phyloP scores from a whole-genome alignment of 2,329 filamentous ascomycete species.

The Colletotrichum agaves region DNA sequence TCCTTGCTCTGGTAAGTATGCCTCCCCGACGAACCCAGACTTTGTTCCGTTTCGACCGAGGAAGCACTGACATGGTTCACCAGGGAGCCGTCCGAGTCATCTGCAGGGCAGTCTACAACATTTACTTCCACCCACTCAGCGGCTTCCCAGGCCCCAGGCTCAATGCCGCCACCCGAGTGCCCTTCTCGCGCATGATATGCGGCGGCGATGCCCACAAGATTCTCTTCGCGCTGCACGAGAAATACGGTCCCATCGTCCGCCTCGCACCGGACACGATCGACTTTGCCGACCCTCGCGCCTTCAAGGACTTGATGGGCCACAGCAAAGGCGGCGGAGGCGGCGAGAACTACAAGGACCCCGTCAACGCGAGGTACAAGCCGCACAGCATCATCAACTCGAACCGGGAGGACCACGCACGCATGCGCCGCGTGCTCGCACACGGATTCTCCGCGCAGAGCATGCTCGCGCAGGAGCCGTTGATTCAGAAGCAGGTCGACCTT shows the following conservation, averaged over 20 bases:
- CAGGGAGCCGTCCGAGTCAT: conserved; percentile 21
- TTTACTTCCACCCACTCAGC: conserved; percentile 48
- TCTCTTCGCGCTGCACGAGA: conserved; percentile 33
- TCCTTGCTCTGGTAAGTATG: conserved; percentile 11
- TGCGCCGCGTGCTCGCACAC: conserved; percentile 42
- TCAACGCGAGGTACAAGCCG: conserved; percentile 18
- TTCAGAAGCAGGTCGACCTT: conserved; percentile 44
- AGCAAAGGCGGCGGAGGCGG: conserved; percentile 18
- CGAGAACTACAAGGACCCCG: conserved; percentile 26
- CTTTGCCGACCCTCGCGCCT: conserved; percentile 49
- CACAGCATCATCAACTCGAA: conserved; percentile 30
- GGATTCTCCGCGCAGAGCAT: conserved; percentile 46
- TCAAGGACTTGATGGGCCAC: conserved; percentile 54
- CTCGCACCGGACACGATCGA: conserved; percentile 52
- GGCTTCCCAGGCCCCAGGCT: conserved; percentile 45
- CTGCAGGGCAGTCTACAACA: conserved; percentile 42
- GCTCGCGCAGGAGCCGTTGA: conserved; percentile 45
- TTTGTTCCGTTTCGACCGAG: neutral
- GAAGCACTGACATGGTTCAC: neutral
- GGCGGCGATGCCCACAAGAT: conserved; percentile 16
- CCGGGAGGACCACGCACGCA: conserved; percentile 39
- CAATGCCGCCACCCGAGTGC: conserved; percentile 21
- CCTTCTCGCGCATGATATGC: conserved; percentile 4
- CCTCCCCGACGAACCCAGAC: too few species aligned
- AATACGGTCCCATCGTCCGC: conserved; percentile 51